Evolutionary conservation across 495 filamentous ascomycete species (phyloP), one percentile per base, ranked within the genome.

Genomic region (Penicillium ucsense): DNA sequence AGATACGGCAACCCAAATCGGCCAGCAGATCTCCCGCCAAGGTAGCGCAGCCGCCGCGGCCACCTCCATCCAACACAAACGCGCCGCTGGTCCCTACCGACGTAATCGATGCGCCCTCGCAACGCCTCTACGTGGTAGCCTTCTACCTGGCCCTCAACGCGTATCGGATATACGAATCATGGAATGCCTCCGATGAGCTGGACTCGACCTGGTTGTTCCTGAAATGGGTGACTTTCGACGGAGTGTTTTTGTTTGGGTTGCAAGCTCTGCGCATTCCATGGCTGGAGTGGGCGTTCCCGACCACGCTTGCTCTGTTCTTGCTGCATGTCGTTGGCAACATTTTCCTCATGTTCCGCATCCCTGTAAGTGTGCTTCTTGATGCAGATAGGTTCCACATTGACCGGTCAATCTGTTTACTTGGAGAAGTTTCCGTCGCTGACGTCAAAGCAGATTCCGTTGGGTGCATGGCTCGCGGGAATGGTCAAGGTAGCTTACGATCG

Each of bases 301-400:
- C 83, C 2, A 83, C 84, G 8, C 68, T 81, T 30, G 64, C 71
- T 2, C 59, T 85, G 10, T 89, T 88, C 57, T 54, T 86, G 7
- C 41, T 74, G 3, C 88, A 94, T 61, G 74, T 82, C 2, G 56
- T 85, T 6, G 63, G 85, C 20, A 87, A 95, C 69, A 80, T 79
- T 49, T 79, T 94, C 58, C 65, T 96, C 45, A 96, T 95, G 88
- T 95, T 95, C 61, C 85, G 86, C 47, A 84, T 95, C 42, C 84
- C 84, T 35, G 81, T 89, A 62, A 47, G 84, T 64, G 12, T 45
- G 48, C 20, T 43, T 30, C 12, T 9, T 37, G 28, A 40, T 37
- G 11, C 5, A 9, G 20, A 7, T 29, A 0, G 35, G n/a, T 34
- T 28, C 7, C 9, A n/a, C 38, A 45, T 27, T 41, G 39, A 12